A percentile compares a stretch with the other conserved stretches of the same genome.
These are phyloP conservation scores for Trichoderma simmonsii DNA, from an alignment of 2,329 filamentous ascomycete genomes.

Conservation along the genomic window DNA sequence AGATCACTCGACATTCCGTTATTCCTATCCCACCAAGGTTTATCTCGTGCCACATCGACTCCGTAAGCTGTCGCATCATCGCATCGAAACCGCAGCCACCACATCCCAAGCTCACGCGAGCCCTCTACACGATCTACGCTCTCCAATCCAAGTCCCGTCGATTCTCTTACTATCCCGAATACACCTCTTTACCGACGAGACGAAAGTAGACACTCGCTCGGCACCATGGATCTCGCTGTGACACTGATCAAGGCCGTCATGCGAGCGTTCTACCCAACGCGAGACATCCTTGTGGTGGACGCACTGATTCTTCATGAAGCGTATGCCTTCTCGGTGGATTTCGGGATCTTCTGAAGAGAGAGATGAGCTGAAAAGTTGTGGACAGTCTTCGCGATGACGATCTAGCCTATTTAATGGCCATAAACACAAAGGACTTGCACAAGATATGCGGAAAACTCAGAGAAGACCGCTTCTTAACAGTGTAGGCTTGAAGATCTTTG, in stretches of 20 bases:
- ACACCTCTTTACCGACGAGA: neutral
- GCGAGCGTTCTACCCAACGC: slow-evolving; percentile 82
- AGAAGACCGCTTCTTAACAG: slow-evolving; percentile 80
- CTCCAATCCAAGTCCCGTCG: neutral
- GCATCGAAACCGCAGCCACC: neutral
- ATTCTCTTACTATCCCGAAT: neutral
- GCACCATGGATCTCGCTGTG: slow-evolving; percentile 55
- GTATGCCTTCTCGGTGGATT: slow-evolving; percentile 47
- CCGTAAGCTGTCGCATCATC: neutral
- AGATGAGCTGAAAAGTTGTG: slow-evolving; percentile 60
- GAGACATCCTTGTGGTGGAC: slow-evolving; percentile 81
- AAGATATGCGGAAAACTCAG: slow-evolving; percentile 81
- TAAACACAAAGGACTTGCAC: slow-evolving; percentile 88
- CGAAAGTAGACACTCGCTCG: neutral
- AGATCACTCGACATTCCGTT: neutral
- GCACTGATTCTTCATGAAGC: slow-evolving; percentile 78
- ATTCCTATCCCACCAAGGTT: neutral
- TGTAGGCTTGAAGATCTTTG: slow-evolving; percentile 51
- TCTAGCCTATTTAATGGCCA: slow-evolving; percentile 78
- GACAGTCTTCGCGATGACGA: slow-evolving; percentile 79
- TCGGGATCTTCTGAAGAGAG: slow-evolving; percentile 32
- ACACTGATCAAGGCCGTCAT: slow-evolving; percentile 82
- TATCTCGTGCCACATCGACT: neutral
- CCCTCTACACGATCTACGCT: neutral
- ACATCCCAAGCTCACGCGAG: neutral